Percentiles rank a stretch among this genome's conserved stretches.
phyloP scores from a whole-genome alignment of 768 basidiomycete genomes.

The Mycena crocata region DNA sequence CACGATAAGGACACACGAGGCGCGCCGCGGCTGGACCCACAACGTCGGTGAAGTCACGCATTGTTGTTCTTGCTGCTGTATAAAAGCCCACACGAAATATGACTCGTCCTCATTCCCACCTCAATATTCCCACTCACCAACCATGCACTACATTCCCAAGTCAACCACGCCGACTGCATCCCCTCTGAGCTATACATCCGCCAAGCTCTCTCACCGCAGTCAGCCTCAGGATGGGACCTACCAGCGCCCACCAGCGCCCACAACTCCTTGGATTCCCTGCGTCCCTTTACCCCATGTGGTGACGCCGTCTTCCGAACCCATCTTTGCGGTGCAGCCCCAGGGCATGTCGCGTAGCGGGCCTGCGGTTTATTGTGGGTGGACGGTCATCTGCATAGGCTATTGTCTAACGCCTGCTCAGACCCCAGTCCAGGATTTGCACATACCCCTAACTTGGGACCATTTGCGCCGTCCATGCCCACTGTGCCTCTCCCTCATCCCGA shows the following conservation, averaged over 20 bases:
- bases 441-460: not conserved
- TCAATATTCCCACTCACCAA: conserved; percentile 5
- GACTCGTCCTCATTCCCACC: conserved; percentile 23
- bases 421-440: not conserved
- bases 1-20: conserved; percentile 8
- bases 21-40: not conserved
- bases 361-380: not conserved
- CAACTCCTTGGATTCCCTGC: conserved; percentile 3
- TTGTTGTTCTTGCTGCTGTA: conserved; percentile 11
- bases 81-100: conserved; percentile 20
- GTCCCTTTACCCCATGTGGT: conserved; percentile 2
- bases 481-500: conserved; percentile 14
- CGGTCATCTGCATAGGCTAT: not conserved
- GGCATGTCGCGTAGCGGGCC: not conserved
- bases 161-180: conserved; percentile 14
- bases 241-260: conserved; percentile 13
- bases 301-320: not conserved
- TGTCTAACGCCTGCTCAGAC: conserved; percentile 9
- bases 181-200: conserved; percentile 19
- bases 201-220: conserved; percentile 8
- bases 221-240: conserved; percentile 18
- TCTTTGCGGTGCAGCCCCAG: not conserved
- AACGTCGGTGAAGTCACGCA: conserved; percentile 2
- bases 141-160: conserved; percentile 20
- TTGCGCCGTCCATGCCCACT: conserved; percentile 11